phyloP scores from a whole-genome alignment of 2,329 filamentous ascomycete genomes.

The Malbranchea cinnamomea region DNA sequence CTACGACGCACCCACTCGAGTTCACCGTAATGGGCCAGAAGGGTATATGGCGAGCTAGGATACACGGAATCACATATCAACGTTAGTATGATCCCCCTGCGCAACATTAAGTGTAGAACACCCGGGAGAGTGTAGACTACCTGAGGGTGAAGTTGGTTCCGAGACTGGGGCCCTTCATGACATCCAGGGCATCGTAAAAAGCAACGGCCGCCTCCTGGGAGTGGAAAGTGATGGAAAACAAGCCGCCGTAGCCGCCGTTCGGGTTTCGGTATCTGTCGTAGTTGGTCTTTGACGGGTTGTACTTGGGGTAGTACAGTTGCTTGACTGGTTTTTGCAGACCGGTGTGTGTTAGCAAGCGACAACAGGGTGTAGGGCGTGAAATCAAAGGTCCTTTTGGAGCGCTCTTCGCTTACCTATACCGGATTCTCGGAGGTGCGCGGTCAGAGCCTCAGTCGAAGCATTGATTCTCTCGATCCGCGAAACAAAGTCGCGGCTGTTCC shows the following conservation, averaged over 20 bases:
- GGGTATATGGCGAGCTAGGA: constrained; percentile 77
- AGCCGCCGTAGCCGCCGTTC: constrained; percentile 71
- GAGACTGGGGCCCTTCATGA: constrained; percentile 83
- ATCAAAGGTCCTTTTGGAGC: not conserved
- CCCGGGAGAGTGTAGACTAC: constrained; percentile 12
- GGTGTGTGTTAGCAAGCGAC: constrained; percentile 16
- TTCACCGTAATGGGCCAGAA: constrained; percentile 83
- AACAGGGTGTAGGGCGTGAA: not conserved
- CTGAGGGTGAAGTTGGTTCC: constrained; percentile 92
- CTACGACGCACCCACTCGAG: constrained; percentile 71
- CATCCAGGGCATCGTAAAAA: constrained; percentile 77
- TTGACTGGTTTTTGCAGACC: too few relatives aligned
- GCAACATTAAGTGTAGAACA: not conserved
- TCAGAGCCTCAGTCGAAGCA: constrained; percentile 68
- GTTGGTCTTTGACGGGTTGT: constrained; percentile 49
- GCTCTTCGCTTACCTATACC: constrained; percentile 28
- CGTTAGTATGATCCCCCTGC: not conserved
- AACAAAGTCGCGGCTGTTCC: constrained; percentile 87
- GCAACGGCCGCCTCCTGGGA: constrained; percentile 53
- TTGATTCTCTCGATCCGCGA: constrained; percentile 74
- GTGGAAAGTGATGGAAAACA: constrained; percentile 73
- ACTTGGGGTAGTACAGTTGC: constrained; percentile 75
- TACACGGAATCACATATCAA: constrained; percentile 10
- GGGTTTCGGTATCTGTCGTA: constrained; percentile 68
- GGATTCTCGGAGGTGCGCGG: constrained; percentile 49